Conservation (phyloP, 1,284 basidiomycete species). For the Golubevia sp. region DNA sequence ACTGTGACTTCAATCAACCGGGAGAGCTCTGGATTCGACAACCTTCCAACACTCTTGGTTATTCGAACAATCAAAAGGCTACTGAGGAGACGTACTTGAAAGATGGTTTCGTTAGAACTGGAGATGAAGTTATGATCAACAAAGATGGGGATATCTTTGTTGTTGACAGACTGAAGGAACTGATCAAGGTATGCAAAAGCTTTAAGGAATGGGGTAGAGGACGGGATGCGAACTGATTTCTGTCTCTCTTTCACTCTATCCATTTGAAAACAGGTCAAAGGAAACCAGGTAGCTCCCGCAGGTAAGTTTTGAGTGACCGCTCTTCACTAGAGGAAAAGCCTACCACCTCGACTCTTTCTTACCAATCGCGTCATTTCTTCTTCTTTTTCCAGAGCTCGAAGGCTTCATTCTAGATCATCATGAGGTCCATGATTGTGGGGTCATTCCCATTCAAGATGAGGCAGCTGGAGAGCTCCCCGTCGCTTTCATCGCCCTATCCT, state of each 20-base stretch:
- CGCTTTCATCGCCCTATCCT: slow-evolving; percentile 31
- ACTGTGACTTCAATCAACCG: slow-evolving; percentile 11
- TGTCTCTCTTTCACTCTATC: background rate
- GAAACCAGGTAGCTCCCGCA: no score
- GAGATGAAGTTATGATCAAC: slow-evolving; percentile 35
- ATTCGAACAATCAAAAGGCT: slow-evolving; percentile 36
- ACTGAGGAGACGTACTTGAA: slow-evolving; percentile 37
- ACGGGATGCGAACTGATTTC: background rate
- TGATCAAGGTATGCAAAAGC: slow-evolving; percentile 29
- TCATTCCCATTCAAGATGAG: slow-evolving; percentile 27
- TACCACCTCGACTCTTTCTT: no score
- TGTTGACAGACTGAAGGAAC: slow-evolving; percentile 15
- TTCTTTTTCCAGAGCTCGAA: slow-evolving; percentile 22
- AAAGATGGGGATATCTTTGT: slow-evolving; percentile 31
- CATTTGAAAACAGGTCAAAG: no score
- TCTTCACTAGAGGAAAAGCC: no score
- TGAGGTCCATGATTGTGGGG: slow-evolving; percentile 36
- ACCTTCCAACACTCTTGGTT: slow-evolving; percentile 25
- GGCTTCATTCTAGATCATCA: slow-evolving; percentile 43
- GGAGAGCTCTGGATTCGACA: slow-evolving; percentile 23
- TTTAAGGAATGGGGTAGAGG: background rate
- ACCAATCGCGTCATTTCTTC: background rate
- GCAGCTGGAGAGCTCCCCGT: slow-evolving; percentile 39
- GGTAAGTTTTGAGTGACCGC: no score
- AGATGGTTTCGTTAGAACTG: slow-evolving; percentile 42